phyloP scores from a whole-genome alignment of 1,139 yeast species.

The Scheffersomyces illinoinensis region DNA sequence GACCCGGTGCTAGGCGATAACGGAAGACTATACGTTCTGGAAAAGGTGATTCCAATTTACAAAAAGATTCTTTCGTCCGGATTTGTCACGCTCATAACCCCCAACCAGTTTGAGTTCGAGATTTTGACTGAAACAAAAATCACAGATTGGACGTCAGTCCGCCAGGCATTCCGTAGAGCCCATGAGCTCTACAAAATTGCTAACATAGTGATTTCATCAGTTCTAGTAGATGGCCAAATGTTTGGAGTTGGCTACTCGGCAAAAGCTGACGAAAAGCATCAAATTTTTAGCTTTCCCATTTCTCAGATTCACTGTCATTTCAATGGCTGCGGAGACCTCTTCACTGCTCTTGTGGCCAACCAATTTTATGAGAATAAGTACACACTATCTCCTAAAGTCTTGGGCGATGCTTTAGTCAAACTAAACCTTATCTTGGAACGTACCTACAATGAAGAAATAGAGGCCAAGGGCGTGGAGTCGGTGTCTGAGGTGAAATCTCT shows the following conservation, averaged over 20 bases:
- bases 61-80: conserved; percentile 26
- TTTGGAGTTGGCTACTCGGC: conserved; percentile 35
- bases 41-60: conserved; percentile 32
- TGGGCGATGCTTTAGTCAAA: conserved; percentile 29
- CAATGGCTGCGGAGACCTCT: conserved; percentile 50
- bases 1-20: conserved; percentile 47
- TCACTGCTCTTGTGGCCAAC: conserved; percentile 41
- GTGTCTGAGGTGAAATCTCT: conserved; percentile 32
- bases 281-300: conserved; percentile 30
- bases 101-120: conserved; percentile 45
- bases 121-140: conserved; percentile 25
- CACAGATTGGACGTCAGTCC: conserved; percentile 21
- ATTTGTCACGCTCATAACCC: conserved; percentile 34
- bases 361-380: conserved; percentile 23
- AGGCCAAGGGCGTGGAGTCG: conserved; percentile 8
- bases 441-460: conserved; percentile 26
- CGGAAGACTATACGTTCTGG: conserved; percentile 38
- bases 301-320: conserved; percentile 36
- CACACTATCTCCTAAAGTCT: conserved; percentile 24
- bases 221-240: conserved; percentile 27
- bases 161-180: conserved; percentile 22
- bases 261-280: conserved; percentile 4
- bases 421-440: conserved; percentile 30
- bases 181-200: conserved; percentile 22
- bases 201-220: conserved; percentile 38